phyloP scores from a whole-genome alignment of 495 filamentous ascomycete species.

The Apiosordaria backusii region DNA sequence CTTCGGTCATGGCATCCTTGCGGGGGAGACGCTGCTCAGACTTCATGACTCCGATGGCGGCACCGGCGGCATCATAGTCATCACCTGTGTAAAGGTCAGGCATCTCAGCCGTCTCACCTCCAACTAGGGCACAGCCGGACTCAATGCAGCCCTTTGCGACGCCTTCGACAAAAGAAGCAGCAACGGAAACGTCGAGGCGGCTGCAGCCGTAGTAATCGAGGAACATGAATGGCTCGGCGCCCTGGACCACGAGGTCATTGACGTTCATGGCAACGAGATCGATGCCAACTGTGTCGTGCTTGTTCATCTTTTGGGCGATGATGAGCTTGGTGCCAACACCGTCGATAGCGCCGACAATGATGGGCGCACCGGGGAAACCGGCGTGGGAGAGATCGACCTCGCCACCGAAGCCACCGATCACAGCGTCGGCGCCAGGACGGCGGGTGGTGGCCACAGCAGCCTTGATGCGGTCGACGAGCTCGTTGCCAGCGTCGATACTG shows the following conservation, averaged over 20 bases:
- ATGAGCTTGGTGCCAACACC: conserved; percentile 96
- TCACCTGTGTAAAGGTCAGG: conserved; percentile 80
- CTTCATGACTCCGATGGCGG: conserved; percentile 76
- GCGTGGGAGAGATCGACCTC: conserved; percentile 76
- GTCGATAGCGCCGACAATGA: conserved; percentile 86
- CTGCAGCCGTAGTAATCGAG: conserved; percentile 94
- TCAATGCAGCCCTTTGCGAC: conserved; percentile 80
- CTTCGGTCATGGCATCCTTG: conserved; percentile 67
- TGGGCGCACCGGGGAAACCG: conserved; percentile 68
- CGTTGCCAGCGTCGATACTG: conserved; percentile 86
- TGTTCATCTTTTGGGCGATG: conserved; percentile 80
- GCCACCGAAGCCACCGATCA: conserved; percentile 94
- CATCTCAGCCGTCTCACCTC: conserved; percentile 98
- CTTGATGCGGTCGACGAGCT: conserved; percentile 87
- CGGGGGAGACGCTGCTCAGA: conserved; percentile 68
- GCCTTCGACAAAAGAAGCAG: conserved; percentile 77
- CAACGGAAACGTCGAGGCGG: conserved; percentile 71
- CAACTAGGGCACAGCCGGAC: conserved; percentile 82
- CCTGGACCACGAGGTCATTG: conserved; percentile 94
- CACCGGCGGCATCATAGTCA: conserved; percentile 87
- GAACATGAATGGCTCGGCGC: conserved; percentile 90
- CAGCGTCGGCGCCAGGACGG: conserved; percentile 78
- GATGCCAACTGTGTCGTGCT: conserved; percentile 91
- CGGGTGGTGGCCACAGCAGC: conserved; percentile 71
- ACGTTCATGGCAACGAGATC: conserved; percentile 99